Percentiles rank a stretch among this genome's conserved stretches.
These are phyloP conservation scores for Fusarium pseudonygamai DNA, from an alignment of 2,329 filamentous ascomycete genomes.

Conservation along the genomic window DNA sequence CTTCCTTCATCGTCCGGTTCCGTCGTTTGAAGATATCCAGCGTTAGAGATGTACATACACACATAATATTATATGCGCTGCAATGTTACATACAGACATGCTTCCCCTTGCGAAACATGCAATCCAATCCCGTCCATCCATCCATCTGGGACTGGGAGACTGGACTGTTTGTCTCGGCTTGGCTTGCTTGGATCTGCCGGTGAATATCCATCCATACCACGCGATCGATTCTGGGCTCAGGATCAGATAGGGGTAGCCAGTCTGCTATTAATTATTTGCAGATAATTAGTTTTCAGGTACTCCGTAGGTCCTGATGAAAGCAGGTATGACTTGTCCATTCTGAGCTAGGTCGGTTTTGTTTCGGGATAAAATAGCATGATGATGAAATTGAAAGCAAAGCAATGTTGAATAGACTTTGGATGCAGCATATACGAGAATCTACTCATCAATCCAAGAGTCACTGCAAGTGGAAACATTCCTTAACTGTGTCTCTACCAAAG, in stretches of 20 bases:
- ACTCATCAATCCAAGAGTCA: neutral
- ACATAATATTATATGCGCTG: neutral
- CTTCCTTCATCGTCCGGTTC: neutral
- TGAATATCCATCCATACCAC: conserved; percentile 18
- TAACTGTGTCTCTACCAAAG: neutral
- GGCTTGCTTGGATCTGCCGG: conserved; percentile 24
- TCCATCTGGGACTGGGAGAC: neutral
- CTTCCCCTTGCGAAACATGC: conserved; percentile 6
- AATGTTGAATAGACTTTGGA: neutral
- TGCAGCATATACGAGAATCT: neutral
- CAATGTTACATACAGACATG: conserved; percentile 12
- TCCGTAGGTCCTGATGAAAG: neutral
- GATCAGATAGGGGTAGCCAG: conserved; percentile 17
- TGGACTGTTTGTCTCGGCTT: neutral
- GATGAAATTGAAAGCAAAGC: neutral
- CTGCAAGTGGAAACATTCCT: neutral
- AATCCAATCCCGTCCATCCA: conserved; percentile 14
- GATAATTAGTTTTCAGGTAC: conserved; percentile 1
- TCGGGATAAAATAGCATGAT: conserved; percentile 2
- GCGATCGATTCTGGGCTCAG: conserved; percentile 7
- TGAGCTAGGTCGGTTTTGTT: conserved; percentile 1
- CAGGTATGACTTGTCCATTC: neutral
- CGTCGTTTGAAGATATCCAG: neutral
- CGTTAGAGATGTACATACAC: neutral
- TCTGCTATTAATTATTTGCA: neutral